Evolutionary conservation across 2,329 filamentous ascomycete genomes (phyloP), one percentile per base, ranked within the genome.

Genomic region (Epichloe glyceriae): DNA sequence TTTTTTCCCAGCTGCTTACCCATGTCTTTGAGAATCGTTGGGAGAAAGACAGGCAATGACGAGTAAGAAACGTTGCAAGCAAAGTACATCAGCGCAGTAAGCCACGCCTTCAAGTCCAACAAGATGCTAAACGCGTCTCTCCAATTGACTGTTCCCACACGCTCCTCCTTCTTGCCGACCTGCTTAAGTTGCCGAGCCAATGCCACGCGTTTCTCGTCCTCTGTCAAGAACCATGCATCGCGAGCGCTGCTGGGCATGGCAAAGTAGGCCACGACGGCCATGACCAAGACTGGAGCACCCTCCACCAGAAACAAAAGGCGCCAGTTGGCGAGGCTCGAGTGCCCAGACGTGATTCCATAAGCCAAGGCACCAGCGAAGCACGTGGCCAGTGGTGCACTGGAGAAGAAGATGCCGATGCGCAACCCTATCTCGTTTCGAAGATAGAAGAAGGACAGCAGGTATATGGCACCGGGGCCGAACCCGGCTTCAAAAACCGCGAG

Each of bases 361-460:
- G 81, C 81, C 14, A 84, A 67, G 2, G 79, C 82, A 3, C 82
- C 79, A 0, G 82, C 79, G 57, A 85, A 86, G 0, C 77, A 80
- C 51, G 80, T 85, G 4, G 82, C 82, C 35, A 86, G 69, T 1
- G 83, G 82, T 0, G 81, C 81, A 4, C 63, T 83, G 1, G 79
- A 78, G 43, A 72, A 63, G 15, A 64, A 70, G 12, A 82, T 68
- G 42, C 50, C 52, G n/a, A 22, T 65, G 8, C 66, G 58, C 7
- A 67, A 53, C 0, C 65, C 65, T 0, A 67, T 53, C 42, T 68
- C 65, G 33, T 62, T 59, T 4, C 64, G 59, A 30, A 63, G 63
- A 49, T 67, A 67, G 54, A 67, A 67, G 54, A 67, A 66, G 1
- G 63, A 65, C 17, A 66, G 59, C 10, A 66, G 53, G 42, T 65